A percentile compares a stretch with the other conserved stretches of the same genome.
These are phyloP conservation scores for Monilinia laxa DNA, from an alignment of 2,329 filamentous ascomycete genomes.

Conservation along the genomic window DNA sequence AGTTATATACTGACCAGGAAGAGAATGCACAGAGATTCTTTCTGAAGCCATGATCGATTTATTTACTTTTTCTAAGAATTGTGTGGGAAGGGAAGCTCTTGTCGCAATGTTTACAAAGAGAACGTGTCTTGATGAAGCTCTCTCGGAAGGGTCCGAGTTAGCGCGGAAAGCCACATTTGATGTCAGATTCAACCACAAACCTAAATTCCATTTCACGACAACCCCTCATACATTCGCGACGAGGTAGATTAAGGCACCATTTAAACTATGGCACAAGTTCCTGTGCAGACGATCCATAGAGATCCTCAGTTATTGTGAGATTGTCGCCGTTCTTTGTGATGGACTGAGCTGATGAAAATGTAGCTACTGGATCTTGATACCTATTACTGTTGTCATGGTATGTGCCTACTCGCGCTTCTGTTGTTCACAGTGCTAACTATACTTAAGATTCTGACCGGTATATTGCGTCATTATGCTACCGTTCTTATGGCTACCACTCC, in stretches of 20 bases:
- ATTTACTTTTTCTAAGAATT: slow-evolving; percentile 14
- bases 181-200: slow-evolving; percentile 26
- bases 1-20: slow-evolving; percentile 27
- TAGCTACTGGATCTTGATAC: slow-evolving; percentile 98
- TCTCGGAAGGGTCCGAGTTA: slow-evolving; percentile 26
- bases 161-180: slow-evolving; percentile 36
- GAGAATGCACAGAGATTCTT: slow-evolving; percentile 24
- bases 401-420: slow-evolving; percentile 22
- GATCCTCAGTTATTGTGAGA: slow-evolving; percentile 97
- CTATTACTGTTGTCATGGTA: slow-evolving; percentile 97
- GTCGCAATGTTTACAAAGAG: slow-evolving; percentile 25
- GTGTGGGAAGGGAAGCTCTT: slow-evolving; percentile 19
- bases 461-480: slow-evolving; percentile 93
- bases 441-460: slow-evolving; percentile 77
- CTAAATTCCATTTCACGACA: slow-evolving; percentile 14
- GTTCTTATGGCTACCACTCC: slow-evolving; percentile 61
- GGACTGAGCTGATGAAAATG: slow-evolving; percentile 34
- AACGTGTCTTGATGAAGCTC: slow-evolving; percentile 39
- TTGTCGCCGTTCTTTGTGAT: slow-evolving; percentile 26
- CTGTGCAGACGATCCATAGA: slow-evolving; percentile 93
- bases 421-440: slow-evolving; percentile 1
- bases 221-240: slow-evolving; percentile 15
- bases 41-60: slow-evolving; percentile 21
- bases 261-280: slow-evolving; percentile 72
- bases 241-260: neutral